Evolutionary conservation across 2,329 filamentous ascomycete genomes (phyloP).

Genomic region (Hypoxylon sp.): DNA sequence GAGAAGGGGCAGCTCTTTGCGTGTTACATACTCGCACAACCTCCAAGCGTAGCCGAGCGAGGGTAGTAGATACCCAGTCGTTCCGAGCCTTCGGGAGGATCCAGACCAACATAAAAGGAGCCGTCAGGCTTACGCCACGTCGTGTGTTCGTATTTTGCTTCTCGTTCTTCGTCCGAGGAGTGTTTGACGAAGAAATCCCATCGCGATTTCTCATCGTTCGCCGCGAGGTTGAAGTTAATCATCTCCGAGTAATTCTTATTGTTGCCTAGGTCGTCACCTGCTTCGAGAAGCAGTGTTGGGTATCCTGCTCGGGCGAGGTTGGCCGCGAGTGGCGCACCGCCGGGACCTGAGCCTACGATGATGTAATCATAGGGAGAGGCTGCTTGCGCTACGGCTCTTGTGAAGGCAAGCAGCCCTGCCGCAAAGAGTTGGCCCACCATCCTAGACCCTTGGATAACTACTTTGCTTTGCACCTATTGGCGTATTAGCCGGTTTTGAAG

Average conservation of each 20-base stretch:
- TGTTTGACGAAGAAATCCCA: slow-evolving; percentile 73
- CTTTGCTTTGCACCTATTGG: not conserved
- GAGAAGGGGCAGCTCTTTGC: not conserved
- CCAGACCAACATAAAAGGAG: slow-evolving; percentile 53
- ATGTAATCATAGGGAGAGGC: slow-evolving; percentile 56
- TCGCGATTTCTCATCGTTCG: slow-evolving; percentile 58
- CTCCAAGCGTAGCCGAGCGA: slow-evolving; percentile 55
- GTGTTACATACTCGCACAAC: slow-evolving; percentile 50
- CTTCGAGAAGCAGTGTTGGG: slow-evolving; percentile 69
- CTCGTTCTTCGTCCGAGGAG: slow-evolving; percentile 67
- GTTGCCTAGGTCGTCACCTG: slow-evolving; percentile 64
- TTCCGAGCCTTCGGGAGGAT: slow-evolving; percentile 53
- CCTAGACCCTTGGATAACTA: slow-evolving; percentile 3
- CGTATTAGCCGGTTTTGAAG: not conserved
- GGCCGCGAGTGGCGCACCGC: slow-evolving; percentile 67
- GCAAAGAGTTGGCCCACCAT: slow-evolving; percentile 44
- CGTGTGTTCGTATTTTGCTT: slow-evolving; percentile 56
- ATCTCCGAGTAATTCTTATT: slow-evolving; percentile 53
- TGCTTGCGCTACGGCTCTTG: slow-evolving; percentile 34
- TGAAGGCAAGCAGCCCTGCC: slow-evolving; percentile 41
- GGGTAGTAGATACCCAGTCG: slow-evolving; percentile 56
- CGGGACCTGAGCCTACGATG: slow-evolving; percentile 70
- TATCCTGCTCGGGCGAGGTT: slow-evolving; percentile 68
- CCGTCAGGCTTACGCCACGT: slow-evolving; percentile 53
- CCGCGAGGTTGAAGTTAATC: slow-evolving; percentile 57